Conservation (phyloP, 306 rosid genomes). For the Glycine tomentella region DNA sequence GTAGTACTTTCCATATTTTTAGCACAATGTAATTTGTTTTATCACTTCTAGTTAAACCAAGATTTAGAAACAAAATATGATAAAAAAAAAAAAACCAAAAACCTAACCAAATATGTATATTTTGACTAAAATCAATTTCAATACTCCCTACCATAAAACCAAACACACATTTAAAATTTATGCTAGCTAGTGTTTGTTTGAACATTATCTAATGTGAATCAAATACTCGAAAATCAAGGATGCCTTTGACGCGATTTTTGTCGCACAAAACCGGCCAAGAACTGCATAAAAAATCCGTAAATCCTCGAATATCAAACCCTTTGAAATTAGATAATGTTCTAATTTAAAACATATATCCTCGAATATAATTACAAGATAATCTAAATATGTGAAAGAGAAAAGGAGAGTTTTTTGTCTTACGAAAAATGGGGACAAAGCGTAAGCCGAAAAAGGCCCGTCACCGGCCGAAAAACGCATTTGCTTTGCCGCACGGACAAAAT, state of each 20-base stretch:
- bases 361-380: neutral
- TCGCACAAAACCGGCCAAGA: constrained; percentile 45
- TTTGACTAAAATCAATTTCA: neutral
- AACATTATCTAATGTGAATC: no score
- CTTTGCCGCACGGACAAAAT: constrained; percentile 29
- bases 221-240: neutral
- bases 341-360: neutral
- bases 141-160: neutral
- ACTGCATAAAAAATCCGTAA: constrained; percentile 31
- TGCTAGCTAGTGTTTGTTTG: no score
- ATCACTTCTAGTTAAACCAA: no score
- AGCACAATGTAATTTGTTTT: no score
- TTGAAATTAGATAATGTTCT: no score
- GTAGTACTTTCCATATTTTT: no score
- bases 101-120: no score
- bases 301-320: no score
- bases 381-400: constrained; percentile 41
- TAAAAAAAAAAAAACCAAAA: no score
- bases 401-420: constrained; percentile 48
- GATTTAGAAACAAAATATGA: no score
- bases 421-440: constrained; percentile 55
- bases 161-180: no score
- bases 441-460: constrained; percentile 63
- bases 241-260: constrained; percentile 22
- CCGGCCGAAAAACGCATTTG: constrained; percentile 56